These are phyloP conservation scores for Aquanectria penicillioides DNA, from an alignment of 2,329 filamentous ascomycete genomes.

Conservation along the genomic window DNA sequence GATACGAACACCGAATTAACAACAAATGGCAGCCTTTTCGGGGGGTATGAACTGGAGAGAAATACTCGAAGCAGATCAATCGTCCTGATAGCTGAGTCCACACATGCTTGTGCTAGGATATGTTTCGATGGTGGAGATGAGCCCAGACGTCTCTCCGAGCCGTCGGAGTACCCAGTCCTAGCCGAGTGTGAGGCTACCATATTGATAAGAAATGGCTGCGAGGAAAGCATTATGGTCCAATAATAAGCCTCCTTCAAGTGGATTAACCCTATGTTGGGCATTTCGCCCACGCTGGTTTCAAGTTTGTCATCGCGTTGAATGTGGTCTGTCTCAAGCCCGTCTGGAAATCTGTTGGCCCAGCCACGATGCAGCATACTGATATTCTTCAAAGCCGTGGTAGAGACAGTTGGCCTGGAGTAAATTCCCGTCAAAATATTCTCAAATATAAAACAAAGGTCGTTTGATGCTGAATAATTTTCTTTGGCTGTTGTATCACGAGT, in stretches of 20 bases:
- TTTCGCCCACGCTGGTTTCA: conserved; percentile 26
- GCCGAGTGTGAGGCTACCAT: conserved; percentile 29
- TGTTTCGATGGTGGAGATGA: conserved; percentile 19
- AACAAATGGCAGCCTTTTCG: conserved; percentile 55
- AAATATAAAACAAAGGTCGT: conserved; percentile 48
- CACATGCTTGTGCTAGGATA: conserved; percentile 44
- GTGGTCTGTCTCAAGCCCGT: conserved; percentile 23
- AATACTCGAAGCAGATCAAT: conserved; percentile 52
- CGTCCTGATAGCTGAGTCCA: conserved; percentile 47
- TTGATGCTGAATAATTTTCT: conserved; percentile 38
- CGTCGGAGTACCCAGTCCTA: conserved; percentile 23
- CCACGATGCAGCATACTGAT: conserved; percentile 31
- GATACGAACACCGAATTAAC: conserved; percentile 58
- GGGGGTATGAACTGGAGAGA: conserved; percentile 43
- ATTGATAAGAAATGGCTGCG: conserved; percentile 48
- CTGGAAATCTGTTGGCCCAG: conserved; percentile 29
- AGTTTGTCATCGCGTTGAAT: conserved; percentile 30
- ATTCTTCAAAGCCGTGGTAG: conserved; percentile 31
- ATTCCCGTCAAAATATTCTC: conserved; percentile 47
- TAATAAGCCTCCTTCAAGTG: conserved; percentile 51
- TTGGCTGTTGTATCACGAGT: conserved; percentile 33
- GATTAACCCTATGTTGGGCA: conserved; percentile 33
- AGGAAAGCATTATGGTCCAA: conserved; percentile 50
- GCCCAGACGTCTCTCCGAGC: conserved; percentile 3
- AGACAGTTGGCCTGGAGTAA: conserved; percentile 43